Percentiles rank a stretch among this genome's conserved stretches.
phyloP scores from a whole-genome alignment of 352 stramenopile species.

The Pythium rishiriense region DNA sequence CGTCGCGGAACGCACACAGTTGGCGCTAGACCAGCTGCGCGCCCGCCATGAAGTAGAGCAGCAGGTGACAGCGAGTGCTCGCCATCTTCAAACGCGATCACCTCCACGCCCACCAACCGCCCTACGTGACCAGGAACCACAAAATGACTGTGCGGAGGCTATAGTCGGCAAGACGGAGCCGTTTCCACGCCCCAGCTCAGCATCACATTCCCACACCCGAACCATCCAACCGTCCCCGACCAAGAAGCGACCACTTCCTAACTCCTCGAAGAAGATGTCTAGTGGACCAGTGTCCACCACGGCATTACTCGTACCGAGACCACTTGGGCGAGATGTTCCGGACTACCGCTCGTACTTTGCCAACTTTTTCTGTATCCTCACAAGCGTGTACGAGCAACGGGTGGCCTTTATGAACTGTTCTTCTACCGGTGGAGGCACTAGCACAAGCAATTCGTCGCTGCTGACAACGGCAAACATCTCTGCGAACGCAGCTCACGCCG shows the following conservation, averaged over 20 bases:
- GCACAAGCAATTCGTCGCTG: conserved; percentile 7
- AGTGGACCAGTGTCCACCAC: not conserved
- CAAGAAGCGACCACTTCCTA: not conserved
- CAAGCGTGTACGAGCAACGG: conserved; percentile 64
- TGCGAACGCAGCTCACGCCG: conserved; percentile 8
- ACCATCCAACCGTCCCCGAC: not conserved
- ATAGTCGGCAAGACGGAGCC: too few species aligned
- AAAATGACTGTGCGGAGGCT: too few species aligned
- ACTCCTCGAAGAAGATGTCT: not conserved
- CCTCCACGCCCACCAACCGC: not conserved
- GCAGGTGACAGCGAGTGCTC: not conserved
- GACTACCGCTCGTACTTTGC: conserved; percentile 66
- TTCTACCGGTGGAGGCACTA: not conserved
- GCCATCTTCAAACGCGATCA: not conserved
- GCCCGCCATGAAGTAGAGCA: conserved; percentile 14
- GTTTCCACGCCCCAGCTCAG: too few species aligned
- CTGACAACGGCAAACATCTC: not conserved
- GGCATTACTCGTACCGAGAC: conserved; percentile 7
- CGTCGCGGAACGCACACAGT: conserved; percentile 35
- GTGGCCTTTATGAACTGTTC: conserved; percentile 16
- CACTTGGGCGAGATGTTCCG: conserved; percentile 27
- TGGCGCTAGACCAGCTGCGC: conserved; percentile 42
- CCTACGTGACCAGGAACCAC: too few species aligned
- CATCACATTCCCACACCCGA: not conserved
- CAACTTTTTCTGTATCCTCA: conserved; percentile 80